These are phyloP conservation scores for Mayamaea pseudoterrestris DNA, from an alignment of 108 stramenopile genomes.

Conservation along the genomic window DNA sequence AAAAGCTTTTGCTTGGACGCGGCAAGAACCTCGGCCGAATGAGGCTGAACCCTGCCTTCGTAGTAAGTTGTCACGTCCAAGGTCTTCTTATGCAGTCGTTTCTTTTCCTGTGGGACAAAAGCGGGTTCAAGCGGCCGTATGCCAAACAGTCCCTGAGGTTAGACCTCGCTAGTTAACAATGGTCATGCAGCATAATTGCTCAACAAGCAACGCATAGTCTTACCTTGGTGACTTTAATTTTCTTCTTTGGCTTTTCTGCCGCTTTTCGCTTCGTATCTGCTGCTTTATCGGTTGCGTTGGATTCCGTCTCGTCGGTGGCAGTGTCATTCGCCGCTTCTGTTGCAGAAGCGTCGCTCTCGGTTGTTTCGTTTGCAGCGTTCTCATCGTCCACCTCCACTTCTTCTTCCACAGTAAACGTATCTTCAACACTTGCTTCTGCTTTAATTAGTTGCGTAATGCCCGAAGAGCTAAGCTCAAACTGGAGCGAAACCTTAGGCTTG, in stretches of 20 bases:
- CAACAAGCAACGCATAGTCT: slow-evolving; percentile 8
- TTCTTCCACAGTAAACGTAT: slow-evolving; percentile 68
- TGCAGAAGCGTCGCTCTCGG: slow-evolving; percentile 19
- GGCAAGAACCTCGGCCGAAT: slow-evolving; percentile 48
- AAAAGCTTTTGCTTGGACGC: slow-evolving; percentile 76
- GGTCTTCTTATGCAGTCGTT: slow-evolving; percentile 43
- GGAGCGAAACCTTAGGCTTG: slow-evolving; percentile 90
- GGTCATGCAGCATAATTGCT: too few relatives aligned
- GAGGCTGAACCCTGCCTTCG: slow-evolving; percentile 46
- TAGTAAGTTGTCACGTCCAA: slow-evolving; percentile 50
- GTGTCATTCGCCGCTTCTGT: slow-evolving; percentile 27
- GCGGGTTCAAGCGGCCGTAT: slow-evolving; percentile 28
- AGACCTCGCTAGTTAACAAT: background rate
- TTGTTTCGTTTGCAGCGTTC: slow-evolving; percentile 17
- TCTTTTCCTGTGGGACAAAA: slow-evolving; percentile 66
- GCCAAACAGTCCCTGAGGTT: slow-evolving; percentile 32
- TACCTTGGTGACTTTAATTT: slow-evolving; percentile 60
- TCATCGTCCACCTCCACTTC: slow-evolving; percentile 79
- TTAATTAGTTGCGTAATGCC: slow-evolving; percentile 80
- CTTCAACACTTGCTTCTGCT: slow-evolving; percentile 92
- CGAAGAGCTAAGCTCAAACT: slow-evolving; percentile 82
- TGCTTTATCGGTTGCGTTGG: slow-evolving; percentile 2
- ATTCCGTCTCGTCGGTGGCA: slow-evolving; percentile 9
- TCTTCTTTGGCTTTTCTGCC: slow-evolving; percentile 57
- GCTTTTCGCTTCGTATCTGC: slow-evolving; percentile 11